phyloP scores from a whole-genome alignment of 176 grass and related monocot species.

The Oryza rufipogon region DNA sequence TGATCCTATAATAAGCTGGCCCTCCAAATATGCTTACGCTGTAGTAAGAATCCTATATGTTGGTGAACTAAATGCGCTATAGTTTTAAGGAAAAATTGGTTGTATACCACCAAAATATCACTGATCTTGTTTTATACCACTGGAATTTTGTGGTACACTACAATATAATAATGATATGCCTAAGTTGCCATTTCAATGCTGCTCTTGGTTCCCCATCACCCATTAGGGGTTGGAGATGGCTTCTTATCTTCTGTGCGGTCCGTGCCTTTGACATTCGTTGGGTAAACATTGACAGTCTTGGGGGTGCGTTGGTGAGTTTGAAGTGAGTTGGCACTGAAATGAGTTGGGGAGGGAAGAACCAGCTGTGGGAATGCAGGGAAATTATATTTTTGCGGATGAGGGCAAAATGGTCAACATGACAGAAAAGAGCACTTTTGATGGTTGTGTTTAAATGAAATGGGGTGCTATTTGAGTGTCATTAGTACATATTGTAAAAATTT shows the following conservation, averaged over 20 bases:
- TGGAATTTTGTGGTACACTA: neutral
- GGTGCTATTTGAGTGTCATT: neutral
- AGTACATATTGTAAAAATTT: neutral
- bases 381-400: neutral
- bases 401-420: neutral
- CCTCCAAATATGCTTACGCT: neutral
- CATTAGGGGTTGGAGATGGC: neutral
- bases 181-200: neutral
- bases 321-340: neutral
- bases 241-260: neutral
- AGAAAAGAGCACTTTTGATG: neutral
- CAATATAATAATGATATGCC: neutral
- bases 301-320: neutral
- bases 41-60: neutral
- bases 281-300: neutral
- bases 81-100: neutral
- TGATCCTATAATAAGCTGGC: neutral
- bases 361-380: neutral
- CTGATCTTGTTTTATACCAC: neutral
- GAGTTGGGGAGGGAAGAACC: neutral
- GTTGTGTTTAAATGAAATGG: neutral
- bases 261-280: neutral
- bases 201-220: neutral
- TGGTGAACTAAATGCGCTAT: neutral
- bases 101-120: neutral